Evolutionary conservation across 306 rosid species (phyloP).

Genomic region (Castanea mollissima): DNA sequence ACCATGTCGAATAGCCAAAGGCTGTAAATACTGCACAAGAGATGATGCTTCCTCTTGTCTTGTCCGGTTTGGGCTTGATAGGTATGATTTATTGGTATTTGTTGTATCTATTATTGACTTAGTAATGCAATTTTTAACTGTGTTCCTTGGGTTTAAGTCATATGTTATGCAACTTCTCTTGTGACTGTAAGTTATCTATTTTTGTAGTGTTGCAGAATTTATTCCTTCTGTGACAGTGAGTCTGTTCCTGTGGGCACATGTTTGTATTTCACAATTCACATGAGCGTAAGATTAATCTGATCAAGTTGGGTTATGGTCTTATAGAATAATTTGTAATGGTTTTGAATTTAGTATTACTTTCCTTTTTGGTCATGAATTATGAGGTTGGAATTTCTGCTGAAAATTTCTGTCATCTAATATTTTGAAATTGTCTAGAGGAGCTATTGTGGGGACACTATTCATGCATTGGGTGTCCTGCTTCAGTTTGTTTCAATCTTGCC

Average conservation of each 20-base stretch:
- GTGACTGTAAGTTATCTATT: neutral
- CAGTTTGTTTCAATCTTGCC: neutral
- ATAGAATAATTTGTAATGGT: neutral
- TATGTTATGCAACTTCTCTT: neutral
- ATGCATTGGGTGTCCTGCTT: neutral
- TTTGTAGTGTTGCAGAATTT: neutral
- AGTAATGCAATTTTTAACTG: slow-evolving; percentile 14
- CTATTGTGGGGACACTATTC: neutral
- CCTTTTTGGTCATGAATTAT: neutral
- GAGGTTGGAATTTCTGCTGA: neutral
- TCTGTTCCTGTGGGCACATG: neutral
- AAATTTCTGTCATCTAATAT: neutral
- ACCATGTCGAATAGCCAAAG: slow-evolving; percentile 98
- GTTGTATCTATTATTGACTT: slow-evolving; percentile 12
- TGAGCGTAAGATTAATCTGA: neutral
- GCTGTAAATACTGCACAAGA: slow-evolving; percentile 87
- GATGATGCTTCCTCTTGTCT: slow-evolving; percentile 94
- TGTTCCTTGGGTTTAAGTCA: slow-evolving; percentile 13
- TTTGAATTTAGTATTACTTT: neutral
- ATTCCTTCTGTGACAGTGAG: neutral
- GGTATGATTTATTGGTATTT: slow-evolving; percentile 39
- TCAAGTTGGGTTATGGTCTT: neutral
- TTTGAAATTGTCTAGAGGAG: neutral
- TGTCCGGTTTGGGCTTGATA: slow-evolving; percentile 80
- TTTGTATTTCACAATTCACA: neutral